A percentile compares a stretch with the other conserved stretches of the same genome.
phyloP scores from a whole-genome alignment of 805 yeast genomes.

The Metschnikowia cubensis region DNA sequence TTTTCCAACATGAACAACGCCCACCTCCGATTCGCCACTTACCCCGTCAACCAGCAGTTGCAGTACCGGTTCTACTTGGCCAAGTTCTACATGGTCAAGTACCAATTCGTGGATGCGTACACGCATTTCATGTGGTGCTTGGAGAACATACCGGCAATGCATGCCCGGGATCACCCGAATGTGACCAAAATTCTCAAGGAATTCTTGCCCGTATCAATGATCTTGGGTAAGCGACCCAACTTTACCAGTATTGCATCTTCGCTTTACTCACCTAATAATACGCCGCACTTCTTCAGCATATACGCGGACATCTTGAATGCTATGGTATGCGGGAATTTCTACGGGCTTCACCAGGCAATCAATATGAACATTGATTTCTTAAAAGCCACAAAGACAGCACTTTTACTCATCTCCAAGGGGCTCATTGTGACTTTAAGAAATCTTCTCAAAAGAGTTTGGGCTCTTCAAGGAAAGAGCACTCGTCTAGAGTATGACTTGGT shows the following conservation, averaged over 20 bases:
- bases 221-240: slow-evolving; percentile 53
- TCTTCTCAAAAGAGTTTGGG: slow-evolving; percentile 34
- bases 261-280: slow-evolving; percentile 17
- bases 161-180: slow-evolving; percentile 28
- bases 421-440: slow-evolving; percentile 47
- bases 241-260: slow-evolving; percentile 10
- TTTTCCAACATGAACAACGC: slow-evolving; percentile 58
- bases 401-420: slow-evolving; percentile 45
- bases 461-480: slow-evolving; percentile 20
- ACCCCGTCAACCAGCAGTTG: slow-evolving; percentile 41
- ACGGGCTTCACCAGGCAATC: slow-evolving; percentile 28
- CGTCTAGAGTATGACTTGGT: slow-evolving; percentile 29
- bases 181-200: slow-evolving; percentile 41
- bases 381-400: slow-evolving; percentile 32
- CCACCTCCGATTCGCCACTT: slow-evolving; percentile 38
- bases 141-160: slow-evolving; percentile 27
- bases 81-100: slow-evolving; percentile 51
- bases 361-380: slow-evolving; percentile 32
- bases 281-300: slow-evolving; percentile 22
- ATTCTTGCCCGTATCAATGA: slow-evolving; percentile 49
- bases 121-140: slow-evolving; percentile 56
- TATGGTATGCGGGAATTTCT: slow-evolving; percentile 43
- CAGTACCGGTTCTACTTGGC: slow-evolving; percentile 54
- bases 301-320: slow-evolving; percentile 37
- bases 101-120: slow-evolving; percentile 44